phyloP scores from a whole-genome alignment of 768 basidiomycete genomes.

The Tylopilus balloui region DNA sequence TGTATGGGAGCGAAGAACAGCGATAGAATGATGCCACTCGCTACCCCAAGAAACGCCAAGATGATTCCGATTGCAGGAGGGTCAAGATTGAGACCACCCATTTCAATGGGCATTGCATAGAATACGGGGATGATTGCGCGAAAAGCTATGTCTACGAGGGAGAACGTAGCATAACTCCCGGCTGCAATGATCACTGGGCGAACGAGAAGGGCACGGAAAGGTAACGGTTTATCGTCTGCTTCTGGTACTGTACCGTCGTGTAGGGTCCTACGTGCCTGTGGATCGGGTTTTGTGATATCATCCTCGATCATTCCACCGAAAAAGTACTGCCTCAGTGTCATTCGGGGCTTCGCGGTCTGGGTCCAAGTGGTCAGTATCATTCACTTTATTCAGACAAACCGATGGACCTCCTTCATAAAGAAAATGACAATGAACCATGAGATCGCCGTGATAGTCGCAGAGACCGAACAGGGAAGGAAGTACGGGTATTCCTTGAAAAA shows the following conservation, averaged over 20 bases:
- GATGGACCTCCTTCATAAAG: slow-evolving; percentile 51
- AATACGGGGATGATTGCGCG: slow-evolving; percentile 40
- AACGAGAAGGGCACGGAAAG: slow-evolving; percentile 36
- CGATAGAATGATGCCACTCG: slow-evolving; percentile 45
- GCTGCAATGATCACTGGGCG: slow-evolving; percentile 54
- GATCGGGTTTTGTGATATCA: background rate
- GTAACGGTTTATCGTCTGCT: slow-evolving; percentile 18
- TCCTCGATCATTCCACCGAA: background rate
- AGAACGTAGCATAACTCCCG: slow-evolving; percentile 55
- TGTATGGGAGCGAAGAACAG: slow-evolving; percentile 59
- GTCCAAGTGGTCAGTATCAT: background rate
- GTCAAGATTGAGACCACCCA: slow-evolving; percentile 28
- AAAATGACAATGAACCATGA: slow-evolving; percentile 47
- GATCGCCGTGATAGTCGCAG: slow-evolving; percentile 50
- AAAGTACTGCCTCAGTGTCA: background rate
- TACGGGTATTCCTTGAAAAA: slow-evolving; percentile 70
- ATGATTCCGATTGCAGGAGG: slow-evolving; percentile 30
- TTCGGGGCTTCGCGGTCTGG: background rate
- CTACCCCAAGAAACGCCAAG: slow-evolving; percentile 11
- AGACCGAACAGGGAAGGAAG: slow-evolving; percentile 64
- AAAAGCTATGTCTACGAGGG: slow-evolving; percentile 60
- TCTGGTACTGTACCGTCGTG: background rate
- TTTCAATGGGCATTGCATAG: slow-evolving; percentile 27
- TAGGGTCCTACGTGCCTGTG: background rate
- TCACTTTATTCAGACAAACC: background rate